These are phyloP conservation scores for Talaromyces sp. DNA, from an alignment of 2,329 filamentous ascomycete species.

Conservation along the genomic window DNA sequence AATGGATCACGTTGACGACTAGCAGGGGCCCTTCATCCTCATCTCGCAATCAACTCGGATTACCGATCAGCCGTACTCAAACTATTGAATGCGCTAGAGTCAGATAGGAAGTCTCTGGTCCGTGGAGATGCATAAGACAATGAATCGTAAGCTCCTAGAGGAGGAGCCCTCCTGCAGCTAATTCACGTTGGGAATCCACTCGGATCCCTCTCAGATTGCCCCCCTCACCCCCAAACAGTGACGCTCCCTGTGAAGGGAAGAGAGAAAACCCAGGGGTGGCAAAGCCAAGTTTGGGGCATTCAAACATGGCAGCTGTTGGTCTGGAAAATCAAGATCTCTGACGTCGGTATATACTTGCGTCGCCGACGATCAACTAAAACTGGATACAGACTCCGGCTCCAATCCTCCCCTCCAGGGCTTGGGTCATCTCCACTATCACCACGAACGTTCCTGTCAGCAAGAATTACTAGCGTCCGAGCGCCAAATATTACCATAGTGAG, in stretches of 20 bases:
- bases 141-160: conserved; percentile 4
- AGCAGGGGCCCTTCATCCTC: neutral
- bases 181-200: neutral
- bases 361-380: neutral
- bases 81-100: neutral
- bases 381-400: neutral
- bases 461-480: neutral
- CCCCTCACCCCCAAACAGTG: neutral
- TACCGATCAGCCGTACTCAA: neutral
- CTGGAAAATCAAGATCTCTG: neutral
- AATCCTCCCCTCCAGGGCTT: neutral
- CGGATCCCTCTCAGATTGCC: conserved; percentile 5
- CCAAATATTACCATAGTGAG: neutral
- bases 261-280: neutral
- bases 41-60: neutral
- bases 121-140: conserved; percentile 8
- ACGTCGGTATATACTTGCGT: neutral
- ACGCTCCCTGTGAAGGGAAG: neutral
- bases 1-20: neutral
- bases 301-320: neutral
- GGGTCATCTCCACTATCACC: neutral
- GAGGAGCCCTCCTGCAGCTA: conserved; percentile 17
- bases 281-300: too few relatives aligned
- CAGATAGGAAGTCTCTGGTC: neutral
- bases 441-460: neutral